Conservation (phyloP, 345 rosid genomes). For the Adansonia digitata region DNA sequence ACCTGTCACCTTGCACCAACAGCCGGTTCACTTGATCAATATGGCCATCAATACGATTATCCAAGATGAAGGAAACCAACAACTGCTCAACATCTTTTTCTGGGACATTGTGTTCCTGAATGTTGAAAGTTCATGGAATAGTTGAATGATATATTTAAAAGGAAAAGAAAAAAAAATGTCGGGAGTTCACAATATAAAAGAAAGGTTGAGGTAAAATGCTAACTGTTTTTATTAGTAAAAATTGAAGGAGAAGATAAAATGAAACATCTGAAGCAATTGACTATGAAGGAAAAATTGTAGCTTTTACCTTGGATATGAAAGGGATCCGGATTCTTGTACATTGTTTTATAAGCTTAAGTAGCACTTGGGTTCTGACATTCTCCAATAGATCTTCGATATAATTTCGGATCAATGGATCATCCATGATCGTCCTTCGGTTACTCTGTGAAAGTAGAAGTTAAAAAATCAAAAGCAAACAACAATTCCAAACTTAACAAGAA, state of each 20-base stretch:
- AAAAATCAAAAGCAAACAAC: not conserved
- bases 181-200: not conserved
- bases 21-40: constrained; percentile 93
- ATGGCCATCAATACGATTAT: constrained; percentile 88
- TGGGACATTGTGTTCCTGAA: constrained; percentile 87
- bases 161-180: not conserved
- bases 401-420: constrained; percentile 89
- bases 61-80: constrained; percentile 79
- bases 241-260: too few relatives aligned
- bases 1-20: constrained; percentile 88
- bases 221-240: not conserved
- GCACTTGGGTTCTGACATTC: constrained; percentile 97
- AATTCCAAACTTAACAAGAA: not conserved
- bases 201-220: constrained; percentile 1
- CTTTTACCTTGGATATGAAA: constrained; percentile 72
- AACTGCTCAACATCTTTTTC: constrained; percentile 92
- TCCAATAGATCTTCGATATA: constrained; percentile 94
- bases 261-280: not conserved
- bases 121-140: not conserved
- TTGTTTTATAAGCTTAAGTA: constrained; percentile 95
- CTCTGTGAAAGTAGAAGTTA: constrained; percentile 34
- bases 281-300: not conserved
- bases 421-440: constrained; percentile 94
- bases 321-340: constrained; percentile 90
- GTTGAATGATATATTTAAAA: not conserved